Conservation (phyloP, 495 filamentous ascomycete genomes). For the Penicillium pulvis region DNA sequence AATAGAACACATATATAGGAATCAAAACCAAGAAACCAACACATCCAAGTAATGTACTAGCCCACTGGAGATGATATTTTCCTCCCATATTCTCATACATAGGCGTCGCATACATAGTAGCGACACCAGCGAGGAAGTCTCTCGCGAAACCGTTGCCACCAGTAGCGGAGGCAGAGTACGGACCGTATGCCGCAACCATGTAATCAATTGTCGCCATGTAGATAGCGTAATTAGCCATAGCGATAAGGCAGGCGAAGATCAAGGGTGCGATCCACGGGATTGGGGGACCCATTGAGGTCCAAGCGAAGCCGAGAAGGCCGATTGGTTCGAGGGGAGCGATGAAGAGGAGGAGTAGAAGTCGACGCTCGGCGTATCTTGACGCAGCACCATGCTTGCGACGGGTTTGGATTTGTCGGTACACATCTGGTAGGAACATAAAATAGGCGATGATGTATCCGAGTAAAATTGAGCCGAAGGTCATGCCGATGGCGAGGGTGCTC, state of each 20-base stretch:
- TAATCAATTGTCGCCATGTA: conserved; percentile 86
- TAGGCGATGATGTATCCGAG: conserved; percentile 68
- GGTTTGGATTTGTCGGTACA: conserved; percentile 52
- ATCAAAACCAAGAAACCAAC: conserved; percentile 45
- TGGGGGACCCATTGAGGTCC: conserved; percentile 61
- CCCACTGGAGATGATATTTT: conserved; percentile 41
- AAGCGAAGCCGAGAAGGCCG: conserved; percentile 70
- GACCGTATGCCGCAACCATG: conserved; percentile 80
- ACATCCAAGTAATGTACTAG: conserved; percentile 45
- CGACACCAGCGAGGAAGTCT: conserved; percentile 49
- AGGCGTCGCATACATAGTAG: conserved; percentile 48
- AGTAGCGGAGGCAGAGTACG: conserved; percentile 76
- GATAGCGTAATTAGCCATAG: conserved; percentile 69
- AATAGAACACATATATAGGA: conserved; percentile 53
- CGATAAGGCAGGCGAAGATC: conserved; percentile 62
- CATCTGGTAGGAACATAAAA: conserved; percentile 63
- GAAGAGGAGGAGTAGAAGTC: conserved; percentile 58
- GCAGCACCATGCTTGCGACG: conserved; percentile 49
- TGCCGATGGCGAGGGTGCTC: conserved; percentile 52
- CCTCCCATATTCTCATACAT: conserved; percentile 40
- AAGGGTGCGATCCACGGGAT: conserved; percentile 64
- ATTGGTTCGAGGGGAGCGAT: conserved; percentile 66
- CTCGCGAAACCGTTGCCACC: conserved; percentile 64
- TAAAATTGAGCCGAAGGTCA: conserved; percentile 65
- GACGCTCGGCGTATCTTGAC: conserved; percentile 58